These are phyloP conservation scores for Vitis amurensis DNA, from an alignment of 164 flowering plant genomes.

Conservation along the genomic window DNA sequence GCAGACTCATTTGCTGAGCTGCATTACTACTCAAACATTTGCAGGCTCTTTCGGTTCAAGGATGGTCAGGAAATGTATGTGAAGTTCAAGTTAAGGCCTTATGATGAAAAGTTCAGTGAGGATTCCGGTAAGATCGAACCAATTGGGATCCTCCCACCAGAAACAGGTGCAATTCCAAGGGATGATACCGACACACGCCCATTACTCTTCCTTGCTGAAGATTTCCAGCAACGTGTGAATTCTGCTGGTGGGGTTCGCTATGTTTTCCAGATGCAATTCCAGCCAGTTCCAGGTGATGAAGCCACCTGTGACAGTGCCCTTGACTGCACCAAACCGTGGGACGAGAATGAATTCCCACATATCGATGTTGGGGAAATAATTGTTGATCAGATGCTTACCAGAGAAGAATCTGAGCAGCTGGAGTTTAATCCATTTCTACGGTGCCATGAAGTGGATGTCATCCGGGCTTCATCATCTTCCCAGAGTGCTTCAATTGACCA, in stretches of 20 bases:
- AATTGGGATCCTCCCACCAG: conserved; percentile 70
- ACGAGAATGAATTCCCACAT: conserved; percentile 52
- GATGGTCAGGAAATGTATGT: conserved; percentile 70
- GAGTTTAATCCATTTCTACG: conserved; percentile 69
- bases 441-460: conserved; percentile 60
- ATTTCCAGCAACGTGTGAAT: conserved; percentile 51
- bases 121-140: conserved; percentile 72
- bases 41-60: conserved; percentile 53
- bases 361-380: conserved; percentile 57
- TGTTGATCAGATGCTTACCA: conserved; percentile 45
- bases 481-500: conserved; percentile 85
- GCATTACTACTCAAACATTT: conserved; percentile 70
- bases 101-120: conserved; percentile 49
- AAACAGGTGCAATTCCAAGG: conserved; percentile 81
- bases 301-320: conserved; percentile 39
- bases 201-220: conserved; percentile 67
- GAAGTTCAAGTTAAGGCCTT: conserved; percentile 65
- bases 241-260: conserved; percentile 54
- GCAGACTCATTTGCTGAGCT: conserved; percentile 55
- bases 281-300: conserved; percentile 51
- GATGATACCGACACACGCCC: conserved; percentile 55
- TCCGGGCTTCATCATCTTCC: conserved; percentile 57
- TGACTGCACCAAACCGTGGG: conserved; percentile 85
- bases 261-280: conserved; percentile 60
- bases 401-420: conserved; percentile 51